Conservation (phyloP, 2,329 filamentous ascomycete genomes). For the Calonectria pauciramosa region DNA sequence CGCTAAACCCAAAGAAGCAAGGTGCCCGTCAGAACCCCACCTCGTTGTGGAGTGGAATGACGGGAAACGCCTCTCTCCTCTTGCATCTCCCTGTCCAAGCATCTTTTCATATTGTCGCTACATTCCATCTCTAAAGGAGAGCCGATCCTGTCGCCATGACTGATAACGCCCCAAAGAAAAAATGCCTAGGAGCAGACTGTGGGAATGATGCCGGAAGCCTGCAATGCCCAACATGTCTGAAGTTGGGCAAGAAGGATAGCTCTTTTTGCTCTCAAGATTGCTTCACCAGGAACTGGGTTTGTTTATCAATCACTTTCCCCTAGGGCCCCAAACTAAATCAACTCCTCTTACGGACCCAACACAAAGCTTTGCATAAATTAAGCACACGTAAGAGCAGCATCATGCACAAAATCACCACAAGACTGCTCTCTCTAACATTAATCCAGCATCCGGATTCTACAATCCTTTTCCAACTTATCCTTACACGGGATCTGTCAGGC, state of each 20-base stretch:
- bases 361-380: slow-evolving; percentile 69
- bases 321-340: slow-evolving; percentile 33
- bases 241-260: slow-evolving; percentile 87
- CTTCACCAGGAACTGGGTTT: slow-evolving; percentile 99
- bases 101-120: background rate
- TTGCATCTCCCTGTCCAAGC: background rate
- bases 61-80: background rate
- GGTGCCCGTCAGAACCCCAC: background rate
- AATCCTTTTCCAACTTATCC: slow-evolving; percentile 93
- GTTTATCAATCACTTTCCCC: slow-evolving; percentile 43
- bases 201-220: slow-evolving; percentile 86
- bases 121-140: background rate
- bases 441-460: slow-evolving; percentile 89
- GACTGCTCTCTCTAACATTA: slow-evolving; percentile 79
- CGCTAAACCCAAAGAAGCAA: background rate
- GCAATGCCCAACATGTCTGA: slow-evolving; percentile 96
- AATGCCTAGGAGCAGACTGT: slow-evolving; percentile 87
- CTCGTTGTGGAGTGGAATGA: background rate
- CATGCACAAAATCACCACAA: slow-evolving; percentile 75
- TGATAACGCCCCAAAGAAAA: slow-evolving; percentile 64
- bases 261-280: slow-evolving; percentile 99
- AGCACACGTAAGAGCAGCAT: slow-evolving; percentile 2
- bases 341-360: slow-evolving; percentile 71
- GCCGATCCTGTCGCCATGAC: background rate
- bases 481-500: slow-evolving; percentile 85